Base-by-base conservation (phyloP, 805 yeast species). In the Komagataella kurtzmanii region DNA sequence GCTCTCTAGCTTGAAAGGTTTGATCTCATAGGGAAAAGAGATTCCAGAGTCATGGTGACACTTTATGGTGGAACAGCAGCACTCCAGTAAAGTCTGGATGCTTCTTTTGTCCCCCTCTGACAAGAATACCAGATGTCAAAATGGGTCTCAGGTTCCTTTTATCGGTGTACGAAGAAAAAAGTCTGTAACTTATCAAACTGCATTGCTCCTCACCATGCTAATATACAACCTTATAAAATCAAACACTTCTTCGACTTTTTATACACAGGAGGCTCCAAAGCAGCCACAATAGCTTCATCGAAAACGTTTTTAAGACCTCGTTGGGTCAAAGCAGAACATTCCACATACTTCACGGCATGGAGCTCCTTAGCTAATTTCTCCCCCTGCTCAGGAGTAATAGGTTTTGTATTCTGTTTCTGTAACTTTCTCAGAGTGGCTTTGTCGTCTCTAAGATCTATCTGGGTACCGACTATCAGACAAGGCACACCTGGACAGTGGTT, bases 401-500 rank as follows among this genome's bases (percentile, higher is more conserved):
- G 97, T 54, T 83, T 75, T 64, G 88, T 82, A 65, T 88, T 88
- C 66, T 89, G 97, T 69, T 96, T 84, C 62, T 85, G 88, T 57
- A 93, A 79, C 65, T 93, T 84, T 65, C 90, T 93, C 60, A 89
- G 76, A 54, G 90, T 88, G 47, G 88, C 85, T 55, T 90, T 93
- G 66, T 91, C 98, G 61, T 87, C 90, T 68, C 98, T 83, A 62
- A 91, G 76, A 74, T 91, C 99, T 53, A 88, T 83, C 71, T 91
- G 98, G 10, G 98, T 93, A 58, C 99, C 99, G 46, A 91, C 98
- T 64, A 91, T 88, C 59, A 91, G 78, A 62, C 97, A 91, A 19
- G 98, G 97, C 48, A 90, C 97, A n/a, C 95, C 95, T 64, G 98
- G 95, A 61, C 86, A 90, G 70, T 91, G 97, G 67, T 90, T 97